Percentiles rank a stretch among this genome's conserved stretches.
phyloP scores from a whole-genome alignment of 164 flowering plant species.

The Nymphaea colorata region DNA sequence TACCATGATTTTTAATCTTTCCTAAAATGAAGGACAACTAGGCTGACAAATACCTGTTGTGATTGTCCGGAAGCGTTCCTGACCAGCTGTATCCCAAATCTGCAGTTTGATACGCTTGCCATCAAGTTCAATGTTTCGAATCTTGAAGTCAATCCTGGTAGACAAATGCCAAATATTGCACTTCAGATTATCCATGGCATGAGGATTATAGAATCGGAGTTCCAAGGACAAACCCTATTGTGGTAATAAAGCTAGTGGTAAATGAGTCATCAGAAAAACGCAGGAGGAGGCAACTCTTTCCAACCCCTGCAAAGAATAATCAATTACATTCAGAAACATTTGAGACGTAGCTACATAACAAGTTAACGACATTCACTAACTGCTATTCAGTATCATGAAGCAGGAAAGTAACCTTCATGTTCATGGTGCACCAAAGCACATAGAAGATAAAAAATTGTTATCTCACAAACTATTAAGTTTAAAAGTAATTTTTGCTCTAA shows the following conservation, averaged over 20 bases:
- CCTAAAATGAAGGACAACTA: not conserved
- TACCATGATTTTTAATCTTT: too few relatives aligned
- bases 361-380: too few relatives aligned
- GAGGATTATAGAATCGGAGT: not conserved
- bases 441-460: too few relatives aligned
- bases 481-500: too few relatives aligned
- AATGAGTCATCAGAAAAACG: conserved; percentile 61
- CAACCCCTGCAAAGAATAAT: conserved; percentile 34
- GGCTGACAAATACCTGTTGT: conserved; percentile 28
- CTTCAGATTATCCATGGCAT: conserved; percentile 4
- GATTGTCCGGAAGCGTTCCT: conserved; percentile 50
- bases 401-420: too few relatives aligned
- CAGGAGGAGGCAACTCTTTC: conserved; percentile 53
- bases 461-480: too few relatives aligned
- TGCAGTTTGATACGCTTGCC: conserved; percentile 56
- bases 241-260: conserved; percentile 51
- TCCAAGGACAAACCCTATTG: conserved; percentile 35
- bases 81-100: conserved; percentile 65
- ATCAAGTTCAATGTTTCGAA: conserved; percentile 48
- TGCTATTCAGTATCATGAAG: too few relatives aligned
- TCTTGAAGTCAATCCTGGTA: conserved; percentile 47
- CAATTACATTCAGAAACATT: conserved; percentile 1
- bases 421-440: too few relatives aligned
- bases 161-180: conserved; percentile 6
- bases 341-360: not conserved